A percentile compares a stretch with the other conserved stretches of the same genome.
phyloP scores from a whole-genome alignment of 306 rosid genomes.

The Cajanus cajan region DNA sequence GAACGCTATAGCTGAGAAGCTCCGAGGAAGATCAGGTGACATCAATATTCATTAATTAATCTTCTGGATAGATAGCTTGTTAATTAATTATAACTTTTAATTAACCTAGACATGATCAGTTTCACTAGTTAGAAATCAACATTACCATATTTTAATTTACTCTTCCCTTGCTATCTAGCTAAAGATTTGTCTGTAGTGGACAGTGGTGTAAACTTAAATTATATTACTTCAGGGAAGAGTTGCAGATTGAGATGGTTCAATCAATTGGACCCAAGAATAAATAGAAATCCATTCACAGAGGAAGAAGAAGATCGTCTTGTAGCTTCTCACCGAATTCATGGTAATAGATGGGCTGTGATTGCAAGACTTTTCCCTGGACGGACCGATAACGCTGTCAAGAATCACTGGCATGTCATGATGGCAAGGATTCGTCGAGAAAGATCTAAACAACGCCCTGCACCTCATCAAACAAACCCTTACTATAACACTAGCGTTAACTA shows the following conservation, averaged over 20 bases:
- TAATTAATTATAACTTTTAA: background rate
- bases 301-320: slow-evolving; percentile 83
- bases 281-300: slow-evolving; percentile 75
- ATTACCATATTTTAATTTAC: background rate
- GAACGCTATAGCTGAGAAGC: slow-evolving; percentile 95
- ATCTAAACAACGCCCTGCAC: slow-evolving; percentile 41
- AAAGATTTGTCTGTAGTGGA: background rate
- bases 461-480: background rate
- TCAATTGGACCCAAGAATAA: slow-evolving; percentile 86
- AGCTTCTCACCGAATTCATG: slow-evolving; percentile 73
- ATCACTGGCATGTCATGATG: slow-evolving; percentile 97
- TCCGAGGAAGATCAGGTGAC: slow-evolving; percentile 89
- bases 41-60: background rate
- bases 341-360: slow-evolving; percentile 87
- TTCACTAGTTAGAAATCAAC: too few relatives aligned
- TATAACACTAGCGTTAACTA: background rate
- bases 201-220: background rate
- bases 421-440: slow-evolving; percentile 64
- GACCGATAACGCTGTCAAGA: slow-evolving; percentile 92
- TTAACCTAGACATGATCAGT: background rate
- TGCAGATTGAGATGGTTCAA: slow-evolving; percentile 98
- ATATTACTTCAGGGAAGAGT: slow-evolving; percentile 62
- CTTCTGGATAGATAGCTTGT: background rate
- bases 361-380: slow-evolving; percentile 91
- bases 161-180: background rate